These are phyloP conservation scores for Mytilinidion resinicola DNA, from an alignment of 495 filamentous ascomycete species.

Conservation along the genomic window DNA sequence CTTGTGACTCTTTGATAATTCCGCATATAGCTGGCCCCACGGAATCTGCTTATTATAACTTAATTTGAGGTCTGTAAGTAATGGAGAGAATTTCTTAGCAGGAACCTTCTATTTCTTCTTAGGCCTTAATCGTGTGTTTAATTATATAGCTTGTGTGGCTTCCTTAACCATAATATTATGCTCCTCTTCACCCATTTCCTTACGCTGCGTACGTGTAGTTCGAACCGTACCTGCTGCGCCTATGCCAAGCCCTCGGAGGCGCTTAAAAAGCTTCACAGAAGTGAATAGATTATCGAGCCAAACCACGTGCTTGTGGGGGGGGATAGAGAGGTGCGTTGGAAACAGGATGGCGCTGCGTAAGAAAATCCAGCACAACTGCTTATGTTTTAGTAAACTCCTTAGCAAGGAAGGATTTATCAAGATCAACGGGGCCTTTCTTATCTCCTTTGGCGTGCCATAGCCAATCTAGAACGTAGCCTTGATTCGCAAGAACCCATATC, in stretches of 20 bases:
- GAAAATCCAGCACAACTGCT: neutral
- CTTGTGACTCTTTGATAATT: too few relatives aligned
- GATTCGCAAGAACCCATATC: neutral
- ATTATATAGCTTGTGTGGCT: too few relatives aligned
- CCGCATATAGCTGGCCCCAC: too few relatives aligned
- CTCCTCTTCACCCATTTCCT: neutral
- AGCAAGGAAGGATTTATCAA: neutral
- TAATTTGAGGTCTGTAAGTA: neutral
- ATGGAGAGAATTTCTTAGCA: neutral
- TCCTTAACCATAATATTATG: constrained; percentile 4
- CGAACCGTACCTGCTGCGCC: too few relatives aligned
- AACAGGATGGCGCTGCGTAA: neutral
- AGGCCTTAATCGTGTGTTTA: neutral
- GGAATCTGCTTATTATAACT: too few relatives aligned
- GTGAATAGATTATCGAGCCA: constrained; percentile 8
- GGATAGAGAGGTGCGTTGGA: neutral
- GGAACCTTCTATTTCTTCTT: neutral
- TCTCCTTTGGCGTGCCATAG: neutral
- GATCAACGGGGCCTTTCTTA: neutral
- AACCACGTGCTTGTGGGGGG: neutral
- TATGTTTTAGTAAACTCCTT: neutral
- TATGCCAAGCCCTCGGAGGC: neutral
- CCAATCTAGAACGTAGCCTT: too few relatives aligned
- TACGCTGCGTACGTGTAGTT: too few relatives aligned
- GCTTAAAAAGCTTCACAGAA: neutral